These are phyloP conservation scores for Sarcocystis neurona DNA, from an alignment of 169 alveolate genomes.

Conservation along the genomic window DNA sequence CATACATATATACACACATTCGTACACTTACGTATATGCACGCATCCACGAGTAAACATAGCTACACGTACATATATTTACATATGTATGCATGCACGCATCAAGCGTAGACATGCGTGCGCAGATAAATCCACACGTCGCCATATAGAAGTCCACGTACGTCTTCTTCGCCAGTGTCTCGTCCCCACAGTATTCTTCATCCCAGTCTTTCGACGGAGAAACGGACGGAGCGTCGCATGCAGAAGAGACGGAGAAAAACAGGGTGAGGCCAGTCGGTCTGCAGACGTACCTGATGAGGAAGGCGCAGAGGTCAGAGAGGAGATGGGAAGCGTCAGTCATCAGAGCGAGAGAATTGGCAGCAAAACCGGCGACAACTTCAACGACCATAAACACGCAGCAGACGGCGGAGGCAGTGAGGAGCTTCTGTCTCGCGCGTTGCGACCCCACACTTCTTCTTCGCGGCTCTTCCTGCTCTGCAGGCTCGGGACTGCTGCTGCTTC, in stretches of 20 bases:
- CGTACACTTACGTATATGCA: background rate
- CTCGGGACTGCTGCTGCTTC: background rate
- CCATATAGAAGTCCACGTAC: too few relatives aligned
- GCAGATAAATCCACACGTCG: too few relatives aligned
- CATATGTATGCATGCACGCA: background rate
- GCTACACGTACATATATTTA: background rate
- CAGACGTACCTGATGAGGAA: conserved; percentile 75
- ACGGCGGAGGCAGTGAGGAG: conserved; percentile 57
- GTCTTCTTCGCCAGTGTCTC: background rate
- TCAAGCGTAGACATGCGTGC: background rate
- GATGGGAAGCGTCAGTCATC: conserved; percentile 95
- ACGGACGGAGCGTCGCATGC: background rate
- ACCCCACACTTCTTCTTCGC: conserved; percentile 16
- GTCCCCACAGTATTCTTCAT: too few relatives aligned
- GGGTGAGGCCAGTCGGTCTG: too few relatives aligned
- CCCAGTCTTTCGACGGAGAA: too few relatives aligned
- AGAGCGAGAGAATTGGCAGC: conserved; percentile 87
- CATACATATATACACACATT: background rate
- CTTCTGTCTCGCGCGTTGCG: conserved; percentile 61
- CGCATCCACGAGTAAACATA: background rate
- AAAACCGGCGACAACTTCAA: conserved; percentile 86
- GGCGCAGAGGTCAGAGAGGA: conserved; percentile 93
- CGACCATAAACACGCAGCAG: conserved; percentile 75
- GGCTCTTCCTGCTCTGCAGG: background rate
- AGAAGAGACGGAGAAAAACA: too few relatives aligned